Percentiles rank a stretch among this genome's conserved stretches.
phyloP scores from a whole-genome alignment of 495 filamentous ascomycete species.

The Hypoxylon lienhwacheense region DNA sequence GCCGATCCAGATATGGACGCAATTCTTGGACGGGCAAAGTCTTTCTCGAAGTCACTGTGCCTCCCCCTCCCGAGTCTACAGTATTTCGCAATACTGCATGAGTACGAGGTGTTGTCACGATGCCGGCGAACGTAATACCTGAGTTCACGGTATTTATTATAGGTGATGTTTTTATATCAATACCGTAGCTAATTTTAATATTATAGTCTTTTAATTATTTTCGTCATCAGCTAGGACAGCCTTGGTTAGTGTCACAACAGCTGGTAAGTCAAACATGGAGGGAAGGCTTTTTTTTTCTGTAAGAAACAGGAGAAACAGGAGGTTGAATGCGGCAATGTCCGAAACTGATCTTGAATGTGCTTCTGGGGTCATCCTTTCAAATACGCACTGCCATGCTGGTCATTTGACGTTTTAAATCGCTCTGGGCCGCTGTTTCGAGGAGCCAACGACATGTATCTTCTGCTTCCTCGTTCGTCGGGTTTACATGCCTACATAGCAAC shows the following conservation, averaged over 20 bases:
- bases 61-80: neutral
- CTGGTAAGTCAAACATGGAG: no score
- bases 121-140: slow-evolving; percentile 7
- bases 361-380: slow-evolving; percentile 21
- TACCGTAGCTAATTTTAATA: no score
- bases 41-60: no score
- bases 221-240: slow-evolving; percentile 26
- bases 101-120: slow-evolving; percentile 17
- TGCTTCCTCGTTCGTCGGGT: neutral
- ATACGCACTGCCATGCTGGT: slow-evolving; percentile 27
- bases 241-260: slow-evolving; percentile 19
- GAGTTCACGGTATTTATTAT: neutral
- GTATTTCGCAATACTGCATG: neutral
- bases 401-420: slow-evolving; percentile 27
- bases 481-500: no score
- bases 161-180: no score
- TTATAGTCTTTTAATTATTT: slow-evolving; percentile 21
- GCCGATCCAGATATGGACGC: slow-evolving; percentile 19
- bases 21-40: no score
- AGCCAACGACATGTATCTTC: neutral
- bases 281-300: no score
- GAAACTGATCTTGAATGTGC: slow-evolving; percentile 25
- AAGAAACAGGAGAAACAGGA: neutral
- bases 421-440: neutral
- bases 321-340: slow-evolving; percentile 25